Conservation (phyloP, 1,139 yeast genomes). For the Blastobotrys indianensis region DNA sequence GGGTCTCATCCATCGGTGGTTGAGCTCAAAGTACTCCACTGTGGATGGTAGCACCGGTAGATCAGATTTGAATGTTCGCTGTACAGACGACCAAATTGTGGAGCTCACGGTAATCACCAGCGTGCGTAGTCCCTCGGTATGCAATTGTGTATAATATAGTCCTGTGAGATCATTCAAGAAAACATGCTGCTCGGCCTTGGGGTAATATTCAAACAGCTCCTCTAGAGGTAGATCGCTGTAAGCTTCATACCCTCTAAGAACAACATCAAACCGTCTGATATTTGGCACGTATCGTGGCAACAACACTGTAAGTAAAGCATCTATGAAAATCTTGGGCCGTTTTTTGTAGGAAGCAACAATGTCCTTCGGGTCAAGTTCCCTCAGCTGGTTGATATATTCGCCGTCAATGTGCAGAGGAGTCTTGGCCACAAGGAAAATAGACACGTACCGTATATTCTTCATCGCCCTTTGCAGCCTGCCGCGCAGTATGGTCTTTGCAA, state of each 20-base stretch:
- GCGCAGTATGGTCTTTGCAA: constrained; percentile 1
- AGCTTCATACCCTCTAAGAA: constrained; percentile 7
- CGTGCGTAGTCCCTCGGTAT: not conserved
- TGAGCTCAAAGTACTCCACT: constrained; percentile 8
- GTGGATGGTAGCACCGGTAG: constrained; percentile 3
- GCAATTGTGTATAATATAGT: constrained; percentile 3
- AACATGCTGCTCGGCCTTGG: constrained; percentile 5
- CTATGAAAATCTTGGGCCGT: constrained; percentile 4
- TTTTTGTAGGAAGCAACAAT: not conserved
- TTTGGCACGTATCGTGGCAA: constrained; percentile 5
- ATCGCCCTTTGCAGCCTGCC: not conserved
- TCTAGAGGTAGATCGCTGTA: constrained; percentile 6
- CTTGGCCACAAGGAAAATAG: not conserved
- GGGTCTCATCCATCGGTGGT: constrained; percentile 4
- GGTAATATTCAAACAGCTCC: constrained; percentile 1
- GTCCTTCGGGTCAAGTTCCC: not conserved
- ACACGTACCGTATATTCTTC: not conserved
- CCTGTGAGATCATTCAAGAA: constrained; percentile 8
- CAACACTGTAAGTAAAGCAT: constrained; percentile 2
- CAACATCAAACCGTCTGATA: constrained; percentile 4
- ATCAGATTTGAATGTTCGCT: constrained; percentile 9
- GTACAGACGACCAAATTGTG: constrained; percentile 9
- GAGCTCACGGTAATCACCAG: constrained; percentile 5
- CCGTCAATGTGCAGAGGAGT: constrained; percentile 3
- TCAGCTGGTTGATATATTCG: constrained; percentile 4